Percentiles rank a stretch among this genome's conserved stretches.
These are phyloP conservation scores for Termitomyces sp. DNA, from an alignment of 768 basidiomycete species.

Conservation along the genomic window DNA sequence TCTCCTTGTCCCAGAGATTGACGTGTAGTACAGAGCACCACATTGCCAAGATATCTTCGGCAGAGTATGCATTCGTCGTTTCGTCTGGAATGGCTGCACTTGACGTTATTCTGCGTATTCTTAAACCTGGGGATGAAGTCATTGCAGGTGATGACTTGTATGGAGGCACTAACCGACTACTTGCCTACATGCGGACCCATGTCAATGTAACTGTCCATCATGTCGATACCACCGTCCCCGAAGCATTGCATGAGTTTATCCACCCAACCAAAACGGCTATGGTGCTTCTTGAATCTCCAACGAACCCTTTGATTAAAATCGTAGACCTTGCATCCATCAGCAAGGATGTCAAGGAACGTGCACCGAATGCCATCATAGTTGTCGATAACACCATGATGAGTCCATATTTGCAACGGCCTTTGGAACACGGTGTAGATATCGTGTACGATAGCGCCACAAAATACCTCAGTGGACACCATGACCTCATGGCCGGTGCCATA, in stretches of 20 bases:
- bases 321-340: slow-evolving; percentile 84
- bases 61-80: slow-evolving; percentile 84
- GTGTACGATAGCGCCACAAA: slow-evolving; percentile 99
- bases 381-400: slow-evolving; percentile 99
- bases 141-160: slow-evolving; percentile 97
- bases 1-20: not conserved
- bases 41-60: slow-evolving; percentile 94
- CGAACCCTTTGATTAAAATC: slow-evolving; percentile 95
- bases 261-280: slow-evolving; percentile 77
- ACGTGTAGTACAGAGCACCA: slow-evolving; percentile 71
- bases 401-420: slow-evolving; percentile 91
- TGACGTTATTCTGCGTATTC: slow-evolving; percentile 88
- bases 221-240: slow-evolving; percentile 83
- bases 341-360: slow-evolving; percentile 75
- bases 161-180: slow-evolving; percentile 94
- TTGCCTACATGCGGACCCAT: slow-evolving; percentile 83
- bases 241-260: slow-evolving; percentile 56
- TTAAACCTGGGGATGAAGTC: slow-evolving; percentile 94
- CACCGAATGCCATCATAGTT: slow-evolving; percentile 76
- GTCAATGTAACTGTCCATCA: slow-evolving; percentile 89
- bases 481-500: slow-evolving; percentile 97
- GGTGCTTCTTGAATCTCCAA: slow-evolving; percentile 96
- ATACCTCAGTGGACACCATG: slow-evolving; percentile 96
- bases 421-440: slow-evolving; percentile 94
- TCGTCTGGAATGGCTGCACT: slow-evolving; percentile 98